phyloP scores from a whole-genome alignment of 139 green algal species.

The Desmodesmus armatus region DNA sequence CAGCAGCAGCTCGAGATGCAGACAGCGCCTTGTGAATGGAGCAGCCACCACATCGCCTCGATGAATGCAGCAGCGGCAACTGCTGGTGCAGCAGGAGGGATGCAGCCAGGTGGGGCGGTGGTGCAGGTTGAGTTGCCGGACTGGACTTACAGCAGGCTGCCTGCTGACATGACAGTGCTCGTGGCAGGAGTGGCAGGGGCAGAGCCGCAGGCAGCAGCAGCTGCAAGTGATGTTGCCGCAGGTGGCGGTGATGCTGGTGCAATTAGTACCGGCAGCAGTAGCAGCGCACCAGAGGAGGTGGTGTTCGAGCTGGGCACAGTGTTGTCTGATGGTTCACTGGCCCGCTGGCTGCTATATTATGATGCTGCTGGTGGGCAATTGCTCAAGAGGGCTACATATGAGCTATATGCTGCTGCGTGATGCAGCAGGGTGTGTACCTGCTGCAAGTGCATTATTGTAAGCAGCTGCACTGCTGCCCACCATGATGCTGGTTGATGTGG shows the following conservation, averaged over 20 bases:
- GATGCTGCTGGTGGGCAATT: not conserved
- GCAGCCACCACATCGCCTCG: not conserved
- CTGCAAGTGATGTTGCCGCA: not conserved
- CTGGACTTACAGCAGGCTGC: not conserved
- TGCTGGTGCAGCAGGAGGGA: not conserved
- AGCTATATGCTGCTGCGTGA: not conserved
- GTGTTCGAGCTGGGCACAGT: slow-evolving; percentile 9
- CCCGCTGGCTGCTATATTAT: not conserved
- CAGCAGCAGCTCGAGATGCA: not conserved
- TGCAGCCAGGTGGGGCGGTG: not conserved
- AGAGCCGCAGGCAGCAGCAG: too few relatives aligned
- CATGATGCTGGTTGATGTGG: too few relatives aligned
- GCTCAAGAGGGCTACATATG: not conserved
- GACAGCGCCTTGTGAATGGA: not conserved
- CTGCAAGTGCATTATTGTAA: too few relatives aligned
- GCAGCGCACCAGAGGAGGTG: not conserved
- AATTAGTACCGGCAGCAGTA: not conserved
- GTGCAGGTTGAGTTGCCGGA: slow-evolving; percentile 3
- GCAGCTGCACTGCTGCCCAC: too few relatives aligned
- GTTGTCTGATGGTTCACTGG: not conserved
- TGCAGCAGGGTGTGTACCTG: too few relatives aligned
- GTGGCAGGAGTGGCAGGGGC: too few relatives aligned
- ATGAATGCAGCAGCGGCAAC: not conserved
- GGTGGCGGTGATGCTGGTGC: not conserved
- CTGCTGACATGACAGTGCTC: not conserved